These are phyloP conservation scores for Dictyostelium brefeldianum DNA, from an alignment of 78 protist genomes.

Conservation along the genomic window DNA sequence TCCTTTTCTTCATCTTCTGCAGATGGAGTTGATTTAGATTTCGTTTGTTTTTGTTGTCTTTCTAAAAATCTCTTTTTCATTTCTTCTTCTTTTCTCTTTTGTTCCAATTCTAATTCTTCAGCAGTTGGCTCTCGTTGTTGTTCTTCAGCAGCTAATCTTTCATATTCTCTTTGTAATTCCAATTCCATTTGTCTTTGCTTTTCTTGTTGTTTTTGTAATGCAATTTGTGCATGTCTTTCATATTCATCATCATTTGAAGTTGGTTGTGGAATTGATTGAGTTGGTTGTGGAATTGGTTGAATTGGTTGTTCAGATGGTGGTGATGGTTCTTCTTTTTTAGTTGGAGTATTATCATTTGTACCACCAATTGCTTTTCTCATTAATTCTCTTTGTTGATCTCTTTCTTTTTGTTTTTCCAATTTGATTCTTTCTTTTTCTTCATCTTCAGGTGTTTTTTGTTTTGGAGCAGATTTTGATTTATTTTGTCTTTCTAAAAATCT, in stretches of 20 bases:
- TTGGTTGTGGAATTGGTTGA: neutral
- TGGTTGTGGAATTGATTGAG: neutral
- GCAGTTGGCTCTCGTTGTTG: neutral
- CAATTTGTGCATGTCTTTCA: constrained; percentile 36
- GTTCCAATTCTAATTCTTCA: constrained; percentile 42
- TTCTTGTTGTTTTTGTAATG: constrained; percentile 42
- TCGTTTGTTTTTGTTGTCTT: constrained; percentile 29
- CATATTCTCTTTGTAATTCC: constrained; percentile 47
- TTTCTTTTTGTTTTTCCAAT: constrained; percentile 28
- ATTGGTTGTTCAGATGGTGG: neutral
- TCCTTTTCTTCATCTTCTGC: constrained; percentile 61
- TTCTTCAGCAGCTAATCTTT: constrained; percentile 40
- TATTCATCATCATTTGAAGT: neutral
- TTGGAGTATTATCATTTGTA: neutral
- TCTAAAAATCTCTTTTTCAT: constrained; percentile 32
- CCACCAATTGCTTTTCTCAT: constrained; percentile 11
- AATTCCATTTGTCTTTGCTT: constrained; percentile 52
- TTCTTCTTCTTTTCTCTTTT: constrained; percentile 43
- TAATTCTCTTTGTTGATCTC: constrained; percentile 20
- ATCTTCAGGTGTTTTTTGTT: constrained; percentile 9
- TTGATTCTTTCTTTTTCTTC: constrained; percentile 32
- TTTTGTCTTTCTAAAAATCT: neutral
- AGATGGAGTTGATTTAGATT: constrained; percentile 17
- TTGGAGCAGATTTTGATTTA: neutral
- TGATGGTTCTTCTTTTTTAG: neutral